Evolutionary conservation across 164 flowering plant species (phyloP).

Genomic region (Aristolochia fimbriata): DNA sequence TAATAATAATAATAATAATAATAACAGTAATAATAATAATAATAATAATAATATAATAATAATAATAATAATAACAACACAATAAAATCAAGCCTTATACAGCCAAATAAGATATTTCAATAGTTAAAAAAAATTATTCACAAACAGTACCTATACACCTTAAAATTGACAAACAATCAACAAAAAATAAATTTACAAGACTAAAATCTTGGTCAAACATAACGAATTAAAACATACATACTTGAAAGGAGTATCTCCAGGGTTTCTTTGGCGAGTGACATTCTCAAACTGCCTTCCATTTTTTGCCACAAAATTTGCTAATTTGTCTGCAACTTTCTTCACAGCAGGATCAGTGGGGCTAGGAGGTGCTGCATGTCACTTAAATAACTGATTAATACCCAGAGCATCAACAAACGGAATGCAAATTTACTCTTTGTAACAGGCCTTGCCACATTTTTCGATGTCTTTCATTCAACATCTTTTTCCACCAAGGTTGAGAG

Average conservation of each 20-base stretch:
- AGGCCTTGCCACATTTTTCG: constrained; percentile 69
- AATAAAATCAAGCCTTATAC: too few relatives aligned
- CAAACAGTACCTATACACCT: too few relatives aligned
- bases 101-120: too few relatives aligned
- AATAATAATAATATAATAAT: too few relatives aligned
- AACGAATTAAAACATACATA: constrained; percentile 22
- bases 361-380: constrained; percentile 98
- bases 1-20: too few relatives aligned
- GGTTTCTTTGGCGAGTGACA: constrained; percentile 82
- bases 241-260: constrained; percentile 97
- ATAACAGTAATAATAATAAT: too few relatives aligned
- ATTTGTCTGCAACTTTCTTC: constrained; percentile 91
- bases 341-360: constrained; percentile 86
- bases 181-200: neutral
- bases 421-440: constrained; percentile 82
- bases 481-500: constrained; percentile 72
- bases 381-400: constrained; percentile 98
- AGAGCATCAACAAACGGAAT: constrained; percentile 88
- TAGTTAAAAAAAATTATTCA: too few relatives aligned
- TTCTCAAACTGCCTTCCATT: constrained; percentile 92
- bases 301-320: constrained; percentile 98
- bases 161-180: too few relatives aligned
- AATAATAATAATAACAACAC: too few relatives aligned
- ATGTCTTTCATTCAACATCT: constrained; percentile 77
- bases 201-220: neutral